phyloP scores from a whole-genome alignment of 352 stramenopile species.

The Globisporangium cylindrosporum region DNA sequence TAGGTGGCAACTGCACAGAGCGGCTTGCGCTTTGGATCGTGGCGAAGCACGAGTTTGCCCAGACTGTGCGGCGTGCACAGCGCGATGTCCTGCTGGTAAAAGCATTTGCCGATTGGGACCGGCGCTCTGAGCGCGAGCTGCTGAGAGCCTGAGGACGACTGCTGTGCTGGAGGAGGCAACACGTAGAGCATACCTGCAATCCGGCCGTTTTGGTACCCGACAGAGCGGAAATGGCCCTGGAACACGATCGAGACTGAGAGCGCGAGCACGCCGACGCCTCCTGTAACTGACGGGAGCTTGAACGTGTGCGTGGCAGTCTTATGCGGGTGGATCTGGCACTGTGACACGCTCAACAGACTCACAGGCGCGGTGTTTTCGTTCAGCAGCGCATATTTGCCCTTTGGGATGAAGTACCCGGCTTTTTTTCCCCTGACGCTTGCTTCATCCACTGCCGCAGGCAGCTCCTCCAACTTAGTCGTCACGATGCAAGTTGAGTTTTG shows the following conservation, averaged over 20 bases:
- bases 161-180: conserved; percentile 24
- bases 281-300: conserved; percentile 30
- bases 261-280: conserved; percentile 41
- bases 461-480: conserved; percentile 28
- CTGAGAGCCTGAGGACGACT: not conserved
- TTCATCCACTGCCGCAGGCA: conserved; percentile 31
- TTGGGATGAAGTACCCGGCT: conserved; percentile 18
- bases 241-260: conserved; percentile 66
- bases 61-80: conserved; percentile 64
- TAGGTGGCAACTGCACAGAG: conserved; percentile 50
- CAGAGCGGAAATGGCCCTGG: conserved; percentile 67
- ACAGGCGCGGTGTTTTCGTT: conserved; percentile 27
- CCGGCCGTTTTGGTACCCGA: conserved; percentile 71
- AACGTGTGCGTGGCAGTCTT: conserved; percentile 66
- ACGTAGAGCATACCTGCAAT: conserved; percentile 79
- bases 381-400: conserved; percentile 29
- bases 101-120: conserved; percentile 56
- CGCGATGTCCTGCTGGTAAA: conserved; percentile 44
- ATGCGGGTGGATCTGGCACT: conserved; percentile 59
- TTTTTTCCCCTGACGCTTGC: conserved; percentile 11
- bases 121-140: conserved; percentile 16
- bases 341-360: conserved; percentile 35
- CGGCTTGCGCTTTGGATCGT: conserved; percentile 55
- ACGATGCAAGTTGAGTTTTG: conserved; percentile 10
- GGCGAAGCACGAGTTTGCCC: conserved; percentile 60